Evolutionary conservation across 805 yeast genomes (phyloP).

Genomic region (Myxozyma mucilagina): DNA sequence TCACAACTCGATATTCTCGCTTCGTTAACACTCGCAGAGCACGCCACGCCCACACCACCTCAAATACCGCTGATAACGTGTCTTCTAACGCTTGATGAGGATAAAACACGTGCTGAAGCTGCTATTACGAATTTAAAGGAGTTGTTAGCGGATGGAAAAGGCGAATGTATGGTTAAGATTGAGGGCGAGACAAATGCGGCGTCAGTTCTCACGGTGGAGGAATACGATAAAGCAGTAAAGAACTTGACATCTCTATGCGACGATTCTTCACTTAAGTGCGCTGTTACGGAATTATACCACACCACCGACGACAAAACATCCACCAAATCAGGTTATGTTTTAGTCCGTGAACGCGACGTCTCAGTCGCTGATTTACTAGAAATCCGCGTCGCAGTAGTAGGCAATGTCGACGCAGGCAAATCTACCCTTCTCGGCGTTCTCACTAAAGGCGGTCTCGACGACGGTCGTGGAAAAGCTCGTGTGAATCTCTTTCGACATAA

Average conservation of each 20-base stretch:
- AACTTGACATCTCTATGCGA: conserved; percentile 14
- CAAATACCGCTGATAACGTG: conserved; percentile 15
- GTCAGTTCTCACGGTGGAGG: conserved; percentile 7
- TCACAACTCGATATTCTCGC: conserved; percentile 25
- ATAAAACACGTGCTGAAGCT: neutral
- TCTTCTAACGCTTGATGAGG: conserved; percentile 4
- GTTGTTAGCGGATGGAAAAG: conserved; percentile 22
- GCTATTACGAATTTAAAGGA: neutral
- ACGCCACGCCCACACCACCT: neutral
- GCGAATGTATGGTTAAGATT: conserved; percentile 24
- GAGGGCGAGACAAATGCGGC: conserved; percentile 18
- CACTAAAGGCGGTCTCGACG: conserved; percentile 33
- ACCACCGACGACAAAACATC: neutral
- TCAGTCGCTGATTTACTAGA: conserved; percentile 28
- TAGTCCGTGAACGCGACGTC: conserved; percentile 13
- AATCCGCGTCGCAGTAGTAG: conserved; percentile 32
- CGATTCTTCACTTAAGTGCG: conserved; percentile 9
- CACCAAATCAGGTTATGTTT: conserved; percentile 6
- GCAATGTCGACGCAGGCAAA: conserved; percentile 34
- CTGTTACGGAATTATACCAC: conserved; percentile 16
- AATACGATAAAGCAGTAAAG: conserved; percentile 16
- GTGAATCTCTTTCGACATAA: conserved; percentile 31
- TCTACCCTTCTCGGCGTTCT: conserved; percentile 31
- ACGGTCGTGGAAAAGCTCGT: conserved; percentile 33
- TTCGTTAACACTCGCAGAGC: conserved; percentile 15